Conservation (phyloP, 257 asterid species). For the Oldenlandia corymbosa region DNA sequence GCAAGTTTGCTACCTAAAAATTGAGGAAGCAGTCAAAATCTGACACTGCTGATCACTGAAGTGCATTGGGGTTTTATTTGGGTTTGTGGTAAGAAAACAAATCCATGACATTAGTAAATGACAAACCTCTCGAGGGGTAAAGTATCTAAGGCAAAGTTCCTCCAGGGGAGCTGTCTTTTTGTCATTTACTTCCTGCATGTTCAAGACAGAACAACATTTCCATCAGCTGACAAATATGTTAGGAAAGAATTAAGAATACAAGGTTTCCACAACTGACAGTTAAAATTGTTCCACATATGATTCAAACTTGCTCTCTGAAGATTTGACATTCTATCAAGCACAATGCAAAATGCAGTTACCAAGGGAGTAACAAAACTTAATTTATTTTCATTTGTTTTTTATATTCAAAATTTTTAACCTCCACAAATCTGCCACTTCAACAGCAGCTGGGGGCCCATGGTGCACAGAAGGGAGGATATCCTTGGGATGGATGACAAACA, state of each 20-base stretch:
- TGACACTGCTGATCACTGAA: neutral
- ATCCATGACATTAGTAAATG: slow-evolving; percentile 13
- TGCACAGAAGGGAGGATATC: neutral
- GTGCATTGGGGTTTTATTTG: neutral
- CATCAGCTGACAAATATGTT: neutral
- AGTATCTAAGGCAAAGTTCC: slow-evolving; percentile 72
- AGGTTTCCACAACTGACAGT: neutral
- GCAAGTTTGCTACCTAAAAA: slow-evolving; percentile 78
- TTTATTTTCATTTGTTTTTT: neutral
- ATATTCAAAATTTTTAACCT: too few species aligned
- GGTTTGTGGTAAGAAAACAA: neutral
- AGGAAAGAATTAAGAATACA: too few species aligned
- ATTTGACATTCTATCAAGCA: neutral
- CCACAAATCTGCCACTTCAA: neutral
- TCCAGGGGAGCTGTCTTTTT: slow-evolving; percentile 36
- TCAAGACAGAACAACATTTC: slow-evolving; percentile 1
- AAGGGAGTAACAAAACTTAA: neutral
- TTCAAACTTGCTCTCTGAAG: neutral
- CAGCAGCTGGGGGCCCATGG: neutral
- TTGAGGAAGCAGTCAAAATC: neutral
- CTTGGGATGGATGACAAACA: neutral
- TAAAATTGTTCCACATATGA: neutral
- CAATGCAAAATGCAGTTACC: neutral
- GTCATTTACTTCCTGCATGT: slow-evolving; percentile 44
- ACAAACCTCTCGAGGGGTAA: slow-evolving; percentile 90